A percentile compares a stretch with the other conserved stretches of the same genome.
Conservation (phyloP, 805 yeast species). For the Wickerhamiella cacticola region DNA sequence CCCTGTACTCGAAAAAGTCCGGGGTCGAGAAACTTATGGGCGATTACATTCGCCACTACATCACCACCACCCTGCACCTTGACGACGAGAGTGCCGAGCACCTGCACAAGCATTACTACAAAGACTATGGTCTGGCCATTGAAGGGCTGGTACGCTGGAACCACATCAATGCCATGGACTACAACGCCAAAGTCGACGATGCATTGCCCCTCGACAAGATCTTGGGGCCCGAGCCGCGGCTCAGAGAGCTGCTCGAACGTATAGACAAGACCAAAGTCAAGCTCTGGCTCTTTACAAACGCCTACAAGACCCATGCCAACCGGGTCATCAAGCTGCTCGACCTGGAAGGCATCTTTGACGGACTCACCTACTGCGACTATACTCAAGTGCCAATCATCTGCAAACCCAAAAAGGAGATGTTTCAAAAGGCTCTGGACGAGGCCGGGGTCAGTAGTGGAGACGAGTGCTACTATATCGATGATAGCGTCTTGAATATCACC, state of each 20-base stretch:
- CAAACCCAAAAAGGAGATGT: conserved; percentile 74
- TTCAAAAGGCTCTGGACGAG: conserved; percentile 42
- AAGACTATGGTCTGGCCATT: conserved; percentile 80
- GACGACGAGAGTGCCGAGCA: conserved; percentile 60
- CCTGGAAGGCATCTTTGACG: conserved; percentile 86
- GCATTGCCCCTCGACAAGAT: conserved; percentile 74
- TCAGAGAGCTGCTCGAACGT: conserved; percentile 26
- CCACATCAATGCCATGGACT: conserved; percentile 75
- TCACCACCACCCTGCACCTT: conserved; percentile 50
- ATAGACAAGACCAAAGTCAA: conserved; percentile 43
- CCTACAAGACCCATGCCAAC: conserved; percentile 80
- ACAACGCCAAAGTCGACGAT: conserved; percentile 82
- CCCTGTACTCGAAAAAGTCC: conserved; percentile 64
- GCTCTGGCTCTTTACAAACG: conserved; percentile 90
- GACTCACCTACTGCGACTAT: conserved; percentile 87
- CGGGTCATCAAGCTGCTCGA: conserved; percentile 73
- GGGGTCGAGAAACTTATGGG: conserved; percentile 82
- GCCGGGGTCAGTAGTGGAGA: conserved; percentile 43
- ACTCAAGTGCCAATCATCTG: conserved; percentile 50
- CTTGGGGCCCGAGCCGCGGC: conserved; percentile 41
- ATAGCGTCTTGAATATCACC: conserved; percentile 63
- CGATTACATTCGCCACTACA: conserved; percentile 67
- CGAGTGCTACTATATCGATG: conserved; percentile 72
- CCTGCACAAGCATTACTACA: conserved; percentile 65
- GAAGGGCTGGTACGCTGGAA: conserved; percentile 64